Conservation (phyloP, 1,284 basidiomycete species). For the Anthracocystis walkeri region DNA sequence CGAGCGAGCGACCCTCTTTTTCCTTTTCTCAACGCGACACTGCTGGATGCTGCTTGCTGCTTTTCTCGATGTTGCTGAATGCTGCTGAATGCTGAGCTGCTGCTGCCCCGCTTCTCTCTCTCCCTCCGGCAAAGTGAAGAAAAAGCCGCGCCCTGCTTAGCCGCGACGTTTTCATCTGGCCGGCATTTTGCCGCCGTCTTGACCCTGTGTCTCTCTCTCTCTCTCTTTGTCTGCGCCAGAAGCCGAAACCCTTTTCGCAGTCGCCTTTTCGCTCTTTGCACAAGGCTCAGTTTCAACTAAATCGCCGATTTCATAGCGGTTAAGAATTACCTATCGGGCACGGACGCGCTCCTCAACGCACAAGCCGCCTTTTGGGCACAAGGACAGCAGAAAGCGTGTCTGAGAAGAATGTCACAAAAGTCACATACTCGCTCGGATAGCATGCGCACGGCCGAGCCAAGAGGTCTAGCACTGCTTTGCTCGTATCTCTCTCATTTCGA, state of each 20-base stretch:
- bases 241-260: not conserved
- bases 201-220: too few species aligned
- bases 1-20: slow-evolving; percentile 14
- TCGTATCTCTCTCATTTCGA: not conserved
- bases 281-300: not conserved
- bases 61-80: too few species aligned
- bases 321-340: too few species aligned
- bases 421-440: not conserved
- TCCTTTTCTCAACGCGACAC: not conserved
- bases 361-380: slow-evolving; percentile 1
- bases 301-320: not conserved
- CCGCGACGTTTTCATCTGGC: too few species aligned
- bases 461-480: too few species aligned
- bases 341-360: not conserved
- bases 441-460: not conserved
- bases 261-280: not conserved
- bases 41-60: not conserved
- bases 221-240: too few species aligned
- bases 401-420: slow-evolving; percentile 3
- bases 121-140: not conserved
- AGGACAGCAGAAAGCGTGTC: not conserved
- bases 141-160: not conserved
- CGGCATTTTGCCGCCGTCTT: too few species aligned
- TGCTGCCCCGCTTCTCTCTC: not conserved
- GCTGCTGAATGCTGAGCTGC: not conserved